phyloP scores from a whole-genome alignment of 441 rosid species.

The Omphalea diandra region DNA sequence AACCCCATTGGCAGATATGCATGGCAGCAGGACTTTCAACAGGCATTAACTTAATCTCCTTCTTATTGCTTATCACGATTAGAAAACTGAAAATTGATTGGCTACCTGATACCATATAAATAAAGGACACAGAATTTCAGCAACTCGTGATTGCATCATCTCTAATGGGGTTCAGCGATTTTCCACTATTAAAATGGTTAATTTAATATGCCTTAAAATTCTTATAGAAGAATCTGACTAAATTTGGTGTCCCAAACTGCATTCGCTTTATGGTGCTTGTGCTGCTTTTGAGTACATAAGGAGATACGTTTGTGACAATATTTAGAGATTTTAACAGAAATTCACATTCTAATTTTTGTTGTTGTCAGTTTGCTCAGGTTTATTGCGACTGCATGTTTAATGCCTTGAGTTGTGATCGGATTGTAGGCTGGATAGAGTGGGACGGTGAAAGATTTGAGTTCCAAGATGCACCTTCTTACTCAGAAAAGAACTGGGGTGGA shows the following conservation, averaged over 20 bases:
- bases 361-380: background rate
- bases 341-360: background rate
- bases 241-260: background rate
- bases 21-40: slow-evolving; percentile 99
- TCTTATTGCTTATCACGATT: slow-evolving; percentile 13
- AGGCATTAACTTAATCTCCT: slow-evolving; percentile 45
- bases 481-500: slow-evolving; percentile 99
- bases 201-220: background rate
- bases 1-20: slow-evolving; percentile 97
- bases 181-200: background rate
- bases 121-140: background rate
- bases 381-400: background rate
- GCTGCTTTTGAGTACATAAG: background rate
- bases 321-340: slow-evolving; percentile 4
- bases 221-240: background rate
- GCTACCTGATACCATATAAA: background rate
- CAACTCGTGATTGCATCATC: background rate
- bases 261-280: background rate
- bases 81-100: background rate
- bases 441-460: slow-evolving; percentile 90
- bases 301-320: background rate
- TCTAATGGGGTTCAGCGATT: background rate
- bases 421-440: slow-evolving; percentile 98
- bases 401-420: slow-evolving; percentile 20
- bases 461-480: slow-evolving; percentile 88